phyloP scores from a whole-genome alignment of 805 yeast genomes.

The Zygosaccharomyces bailii region DNA sequence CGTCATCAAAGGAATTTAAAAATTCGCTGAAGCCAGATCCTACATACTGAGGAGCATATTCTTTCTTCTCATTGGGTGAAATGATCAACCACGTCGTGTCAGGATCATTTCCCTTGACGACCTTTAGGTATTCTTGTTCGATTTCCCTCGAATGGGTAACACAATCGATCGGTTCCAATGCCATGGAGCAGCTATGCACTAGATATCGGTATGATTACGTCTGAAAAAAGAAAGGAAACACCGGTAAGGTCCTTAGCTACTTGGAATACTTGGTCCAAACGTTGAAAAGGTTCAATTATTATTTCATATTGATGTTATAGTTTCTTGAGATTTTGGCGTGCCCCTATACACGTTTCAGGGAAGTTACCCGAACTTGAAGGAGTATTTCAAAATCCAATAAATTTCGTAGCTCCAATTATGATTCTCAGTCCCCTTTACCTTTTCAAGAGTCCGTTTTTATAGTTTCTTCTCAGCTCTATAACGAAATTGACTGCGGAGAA shows the following conservation, averaged over 20 bases:
- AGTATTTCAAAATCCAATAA: no score
- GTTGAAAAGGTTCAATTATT: no score
- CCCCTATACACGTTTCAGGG: constrained; percentile 1
- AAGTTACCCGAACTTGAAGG: background rate
- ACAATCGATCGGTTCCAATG: constrained; percentile 48
- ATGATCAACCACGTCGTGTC: constrained; percentile 72
- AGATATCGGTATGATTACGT: background rate
- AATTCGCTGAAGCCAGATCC: constrained; percentile 74
- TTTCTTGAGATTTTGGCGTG: background rate
- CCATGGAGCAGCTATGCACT: constrained; percentile 21
- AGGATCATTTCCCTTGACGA: constrained; percentile 68
- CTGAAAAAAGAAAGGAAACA: background rate
- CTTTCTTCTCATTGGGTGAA: constrained; percentile 59
- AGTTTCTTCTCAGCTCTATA: no score
- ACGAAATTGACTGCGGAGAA: no score
- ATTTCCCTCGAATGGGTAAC: constrained; percentile 72
- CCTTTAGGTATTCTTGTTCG: constrained; percentile 69
- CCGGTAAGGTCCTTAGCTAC: background rate
- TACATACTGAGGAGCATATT: constrained; percentile 42
- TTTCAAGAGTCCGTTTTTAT: no score
- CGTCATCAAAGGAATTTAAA: constrained; percentile 76
- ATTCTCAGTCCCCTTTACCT: no score
- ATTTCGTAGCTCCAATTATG: no score
- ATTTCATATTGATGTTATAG: no score
- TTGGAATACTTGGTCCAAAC: background rate